These are phyloP conservation scores for Cryptococcus maquisensis DNA, from an alignment of 1,284 basidiomycete species.

Conservation along the genomic window DNA sequence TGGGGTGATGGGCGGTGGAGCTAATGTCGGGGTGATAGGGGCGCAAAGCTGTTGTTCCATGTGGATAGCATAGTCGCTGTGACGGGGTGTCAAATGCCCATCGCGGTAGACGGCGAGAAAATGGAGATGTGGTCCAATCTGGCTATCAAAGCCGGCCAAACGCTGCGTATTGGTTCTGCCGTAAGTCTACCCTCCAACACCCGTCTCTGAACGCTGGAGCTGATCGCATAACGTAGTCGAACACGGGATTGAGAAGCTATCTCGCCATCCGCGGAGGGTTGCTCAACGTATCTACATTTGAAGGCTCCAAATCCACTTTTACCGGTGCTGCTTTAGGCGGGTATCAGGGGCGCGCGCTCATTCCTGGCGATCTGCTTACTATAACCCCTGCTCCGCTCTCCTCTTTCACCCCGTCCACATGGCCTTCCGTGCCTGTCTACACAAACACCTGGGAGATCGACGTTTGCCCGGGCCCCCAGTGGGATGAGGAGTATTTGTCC, in stretches of 20 bases:
- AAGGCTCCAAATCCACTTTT: constrained; percentile 53
- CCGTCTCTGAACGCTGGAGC: neutral
- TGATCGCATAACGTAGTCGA: neutral
- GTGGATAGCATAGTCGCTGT: constrained; percentile 55
- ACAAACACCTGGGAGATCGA: constrained; percentile 12
- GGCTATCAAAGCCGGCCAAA: constrained; percentile 52
- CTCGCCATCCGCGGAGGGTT: constrained; percentile 61
- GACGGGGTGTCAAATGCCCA: constrained; percentile 54
- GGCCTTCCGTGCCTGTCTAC: neutral
- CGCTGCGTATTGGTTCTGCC: constrained; percentile 49
- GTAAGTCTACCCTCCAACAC: constrained; percentile 46
- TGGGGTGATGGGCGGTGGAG: neutral
- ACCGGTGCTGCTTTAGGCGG: constrained; percentile 34
- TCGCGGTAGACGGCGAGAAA: constrained; percentile 52
- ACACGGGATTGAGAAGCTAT: constrained; percentile 56
- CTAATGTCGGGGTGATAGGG: neutral
- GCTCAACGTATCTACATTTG: constrained; percentile 56
- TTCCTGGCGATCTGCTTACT: constrained; percentile 37
- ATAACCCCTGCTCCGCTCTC: constrained; percentile 30
- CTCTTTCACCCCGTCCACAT: neutral
- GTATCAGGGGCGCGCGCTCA: constrained; percentile 54
- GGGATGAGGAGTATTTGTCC: constrained; percentile 19
- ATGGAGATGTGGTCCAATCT: constrained; percentile 57
- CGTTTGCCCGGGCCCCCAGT: constrained; percentile 16
- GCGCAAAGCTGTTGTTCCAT: constrained; percentile 52